Evolutionary conservation across 1,284 basidiomycete genomes (phyloP), one percentile per base, ranked within the genome.

Genomic region (Ustilago esculenta): DNA sequence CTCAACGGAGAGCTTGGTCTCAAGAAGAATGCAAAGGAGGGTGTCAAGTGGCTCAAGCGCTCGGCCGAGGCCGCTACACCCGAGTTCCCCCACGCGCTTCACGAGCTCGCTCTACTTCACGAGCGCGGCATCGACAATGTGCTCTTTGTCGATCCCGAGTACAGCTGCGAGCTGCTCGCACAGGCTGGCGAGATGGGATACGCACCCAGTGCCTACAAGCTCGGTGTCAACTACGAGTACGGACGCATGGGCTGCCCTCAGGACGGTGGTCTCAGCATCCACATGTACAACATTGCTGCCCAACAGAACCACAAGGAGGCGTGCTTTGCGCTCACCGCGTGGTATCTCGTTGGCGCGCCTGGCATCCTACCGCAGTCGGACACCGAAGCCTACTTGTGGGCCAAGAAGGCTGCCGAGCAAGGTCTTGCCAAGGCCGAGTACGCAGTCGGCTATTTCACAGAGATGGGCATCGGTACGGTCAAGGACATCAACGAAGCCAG

Each of bases 191-290:
- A 98, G 83, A 86, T 98, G 43, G 94, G 94, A 11, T 98, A 98
- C 83, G 93, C 95, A 7, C 93, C 95, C 3, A 93, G 91, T 76
- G 95, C 95, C 39, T 94, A 95, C 85, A 90, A 94, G 74, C 85
- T 98, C 54, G 95, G 95, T 39, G 95, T 98, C 84, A 98, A 95
- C 83, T 98, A 98, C 83, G 95, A 98, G 85, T 98, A 98, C 83
- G 96, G 95, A 35, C 94, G 94, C 85, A 91, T 98, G 89, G 94
- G 93, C 14, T 98, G 95, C 79, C 95, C 95, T n/a, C 91, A 94
- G 81, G 95, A 98, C 82, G 88, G 94, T 1, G 95, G 96, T 17
- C 85, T 98, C 56, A 94, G 92, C 44, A 98, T 98, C 77, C 95
- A 98, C 84, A 98, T 98, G 84, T 98, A 98, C 83, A 84, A 81